phyloP scores from a whole-genome alignment of 805 yeast species.

The Zygosaccharomyces lentus region DNA sequence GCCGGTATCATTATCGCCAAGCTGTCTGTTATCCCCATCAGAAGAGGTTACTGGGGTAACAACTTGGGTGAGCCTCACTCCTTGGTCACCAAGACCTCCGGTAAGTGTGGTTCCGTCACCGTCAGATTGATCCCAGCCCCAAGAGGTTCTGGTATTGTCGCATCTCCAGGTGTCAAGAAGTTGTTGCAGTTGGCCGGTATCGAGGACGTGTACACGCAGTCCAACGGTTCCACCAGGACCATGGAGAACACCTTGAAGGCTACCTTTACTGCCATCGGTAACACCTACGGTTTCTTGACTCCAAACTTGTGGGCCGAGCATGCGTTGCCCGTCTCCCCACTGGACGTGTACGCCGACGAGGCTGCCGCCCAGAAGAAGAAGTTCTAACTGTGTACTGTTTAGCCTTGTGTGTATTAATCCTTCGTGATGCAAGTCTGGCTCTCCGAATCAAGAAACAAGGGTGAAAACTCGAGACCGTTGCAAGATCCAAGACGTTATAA shows the following conservation, averaged over 20 bases:
- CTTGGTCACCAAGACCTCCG: slow-evolving; percentile 94
- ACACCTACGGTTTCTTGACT: slow-evolving; percentile 99
- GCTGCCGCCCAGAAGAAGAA: slow-evolving; percentile 71
- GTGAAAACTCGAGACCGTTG: not conserved
- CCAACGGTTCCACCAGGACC: slow-evolving; percentile 99
- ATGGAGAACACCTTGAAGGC: slow-evolving; percentile 99
- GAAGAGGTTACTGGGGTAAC: slow-evolving; percentile 99
- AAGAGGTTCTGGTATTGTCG: slow-evolving; percentile 99
- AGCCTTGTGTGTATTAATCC: slow-evolving; percentile 3
- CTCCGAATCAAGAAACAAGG: no score
- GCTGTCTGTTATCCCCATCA: slow-evolving; percentile 97
- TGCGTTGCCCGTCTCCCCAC: slow-evolving; percentile 84
- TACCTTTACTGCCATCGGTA: slow-evolving; percentile 98
- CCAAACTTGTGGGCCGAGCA: slow-evolving; percentile 96
- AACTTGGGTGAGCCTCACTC: slow-evolving; percentile 99
- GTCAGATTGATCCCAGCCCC: slow-evolving; percentile 99
- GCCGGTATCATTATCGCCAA: slow-evolving; percentile 99
- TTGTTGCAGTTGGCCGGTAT: slow-evolving; percentile 99
- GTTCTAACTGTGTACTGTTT: slow-evolving; percentile 41
- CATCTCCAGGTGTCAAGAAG: slow-evolving; percentile 99
- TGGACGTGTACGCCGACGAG: slow-evolving; percentile 90
- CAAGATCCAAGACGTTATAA: not conserved
- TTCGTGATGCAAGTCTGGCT: not conserved
- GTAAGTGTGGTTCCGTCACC: slow-evolving; percentile 99
- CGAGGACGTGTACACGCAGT: slow-evolving; percentile 98